phyloP scores from a whole-genome alignment of 2,329 filamentous ascomycete species.

The Xylaria hypoxylon region DNA sequence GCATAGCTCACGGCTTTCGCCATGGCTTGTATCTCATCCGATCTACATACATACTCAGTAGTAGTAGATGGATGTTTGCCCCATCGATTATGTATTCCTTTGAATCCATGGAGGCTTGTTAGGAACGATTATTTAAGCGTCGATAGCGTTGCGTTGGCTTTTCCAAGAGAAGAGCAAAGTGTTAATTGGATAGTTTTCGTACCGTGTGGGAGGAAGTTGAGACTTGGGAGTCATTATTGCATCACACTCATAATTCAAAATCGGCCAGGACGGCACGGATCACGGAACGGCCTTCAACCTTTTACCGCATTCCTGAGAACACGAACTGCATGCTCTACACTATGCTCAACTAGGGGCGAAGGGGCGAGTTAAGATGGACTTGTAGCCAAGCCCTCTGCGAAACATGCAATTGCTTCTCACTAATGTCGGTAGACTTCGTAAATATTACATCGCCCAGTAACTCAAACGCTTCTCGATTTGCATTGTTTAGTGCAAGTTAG shows the following conservation, averaged over 20 bases:
- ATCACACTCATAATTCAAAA: constrained; percentile 19
- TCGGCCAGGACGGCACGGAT: constrained; percentile 1
- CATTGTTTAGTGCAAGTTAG: background rate
- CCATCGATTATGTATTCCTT: constrained; percentile 4
- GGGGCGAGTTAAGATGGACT: constrained; percentile 16
- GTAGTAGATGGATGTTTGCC: too few relatives aligned
- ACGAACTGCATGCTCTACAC: constrained; percentile 21
- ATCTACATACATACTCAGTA: too few relatives aligned
- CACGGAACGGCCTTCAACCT: constrained; percentile 5
- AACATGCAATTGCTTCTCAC: constrained; percentile 7
- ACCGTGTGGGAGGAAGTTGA: constrained; percentile 5
- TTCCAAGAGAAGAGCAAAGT: constrained; percentile 7
- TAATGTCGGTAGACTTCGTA: background rate
- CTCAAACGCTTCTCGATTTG: background rate
- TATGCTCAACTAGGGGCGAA: constrained; percentile 19
- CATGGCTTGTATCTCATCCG: constrained; percentile 13
- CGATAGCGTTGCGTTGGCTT: background rate
- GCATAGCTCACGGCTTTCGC: constrained; percentile 28
- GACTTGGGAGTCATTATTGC: constrained; percentile 28
- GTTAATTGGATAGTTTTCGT: constrained; percentile 2
- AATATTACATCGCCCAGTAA: background rate
- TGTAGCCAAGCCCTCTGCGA: constrained; percentile 22
- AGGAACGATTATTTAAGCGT: constrained; percentile 7
- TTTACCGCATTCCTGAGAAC: constrained; percentile 4
- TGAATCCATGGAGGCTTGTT: background rate